Evolutionary conservation across 805 yeast genomes (phyloP).

Genomic region (Monosporozyma yasuniensis): DNA sequence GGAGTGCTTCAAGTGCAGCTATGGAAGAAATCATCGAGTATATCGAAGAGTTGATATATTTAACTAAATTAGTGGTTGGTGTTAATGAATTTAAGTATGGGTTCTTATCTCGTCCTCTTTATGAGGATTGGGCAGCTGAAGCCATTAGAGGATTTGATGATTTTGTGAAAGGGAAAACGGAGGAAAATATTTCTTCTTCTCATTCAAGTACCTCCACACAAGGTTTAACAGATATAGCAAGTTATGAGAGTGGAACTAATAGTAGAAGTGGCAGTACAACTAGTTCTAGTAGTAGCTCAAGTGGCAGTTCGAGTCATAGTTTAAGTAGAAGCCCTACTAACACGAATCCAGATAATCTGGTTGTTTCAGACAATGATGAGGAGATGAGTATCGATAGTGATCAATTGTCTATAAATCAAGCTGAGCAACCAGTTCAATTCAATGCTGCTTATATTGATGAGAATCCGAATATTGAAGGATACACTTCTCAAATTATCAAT

Average conservation of each 20-base stretch:
- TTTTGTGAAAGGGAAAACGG: constrained; percentile 13
- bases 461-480: neutral
- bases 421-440: constrained; percentile 6
- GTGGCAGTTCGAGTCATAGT: neutral
- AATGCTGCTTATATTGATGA: constrained; percentile 4
- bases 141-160: constrained; percentile 33
- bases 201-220: neutral
- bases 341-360: neutral
- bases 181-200: neutral
- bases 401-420: neutral
- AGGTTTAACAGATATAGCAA: neutral
- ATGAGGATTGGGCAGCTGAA: constrained; percentile 35
- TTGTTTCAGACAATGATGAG: neutral
- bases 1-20: constrained; percentile 46
- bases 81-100: constrained; percentile 43
- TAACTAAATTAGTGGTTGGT: constrained; percentile 39
- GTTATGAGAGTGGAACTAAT: neutral
- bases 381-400: constrained; percentile 1
- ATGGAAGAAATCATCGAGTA: constrained; percentile 42
- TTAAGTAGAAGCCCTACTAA: neutral
- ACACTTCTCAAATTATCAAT: constrained; percentile 5
- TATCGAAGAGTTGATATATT: constrained; percentile 37
- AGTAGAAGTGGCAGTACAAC: neutral
- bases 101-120: constrained; percentile 40
- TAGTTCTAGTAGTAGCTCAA: neutral